Evolutionary conservation across 805 yeast genomes (phyloP), one percentile per base, ranked within the genome.

Genomic region (Candida multigemmis): DNA sequence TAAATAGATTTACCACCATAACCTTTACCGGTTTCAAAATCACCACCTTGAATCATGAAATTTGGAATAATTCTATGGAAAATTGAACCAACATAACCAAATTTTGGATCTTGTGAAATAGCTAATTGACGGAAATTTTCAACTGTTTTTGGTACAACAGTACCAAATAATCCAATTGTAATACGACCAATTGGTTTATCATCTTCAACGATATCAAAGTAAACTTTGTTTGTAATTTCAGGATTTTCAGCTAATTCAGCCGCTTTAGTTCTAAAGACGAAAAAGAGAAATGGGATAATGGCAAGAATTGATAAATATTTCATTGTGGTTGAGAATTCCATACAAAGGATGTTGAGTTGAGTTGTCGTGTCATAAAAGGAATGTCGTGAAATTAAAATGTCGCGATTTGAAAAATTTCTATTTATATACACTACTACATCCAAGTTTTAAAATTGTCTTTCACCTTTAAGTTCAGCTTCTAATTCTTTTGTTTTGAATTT

Each of bases 41-140:
- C 68, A 37, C 68, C 68, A 48, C 68, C 68, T 45, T 62, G 68
- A 46, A 62, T 49, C 68, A 62, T 62, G 48, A 62, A 62, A 31
- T 54, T 49, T 22, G 70, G 69, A 37, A 62, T 62, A 36, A 62
- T 61, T 50, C 68, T 52, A 53, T 62, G 68, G 65, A 62, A 62
- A 34, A 57, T 47, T 19, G 65, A 59, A 27, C 50, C 53, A 34
- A 57, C 59, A 51, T 60, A 62, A 17, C 68, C 68, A 38, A 57
- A 61, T 11, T 62, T 64, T 16, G 41, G 37, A 47, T 60, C 58
- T 39, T 55, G 62, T 28, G 66, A 72, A 34, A 77, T 86, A 58
- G 80, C 69, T 50, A 87, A 71, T 37, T 94, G 94, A 65, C 94
- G 79, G 81, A 87, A 87, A 73, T 87, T 87, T 65, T 82, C 93